A percentile compares a stretch with the other conserved stretches of the same genome.
Evolutionary conservation across 2,329 filamentous ascomycete genomes (phyloP).

Genomic region (Orbilia quercus): DNA sequence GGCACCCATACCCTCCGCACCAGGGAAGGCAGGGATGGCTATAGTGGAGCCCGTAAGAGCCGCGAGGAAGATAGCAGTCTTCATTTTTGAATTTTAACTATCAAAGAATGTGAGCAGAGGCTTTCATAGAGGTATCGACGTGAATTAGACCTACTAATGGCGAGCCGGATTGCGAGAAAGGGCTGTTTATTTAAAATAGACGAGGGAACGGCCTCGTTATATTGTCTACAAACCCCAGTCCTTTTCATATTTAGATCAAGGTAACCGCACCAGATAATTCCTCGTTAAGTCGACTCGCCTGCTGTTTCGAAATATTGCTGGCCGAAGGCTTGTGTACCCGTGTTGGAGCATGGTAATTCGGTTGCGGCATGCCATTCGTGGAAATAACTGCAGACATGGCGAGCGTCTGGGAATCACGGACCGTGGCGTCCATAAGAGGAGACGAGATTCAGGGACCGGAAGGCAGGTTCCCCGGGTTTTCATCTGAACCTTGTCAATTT

Average conservation of each 20-base stretch:
- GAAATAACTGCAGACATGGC: slow-evolving; percentile 19
- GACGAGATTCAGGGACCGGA: slow-evolving; percentile 24
- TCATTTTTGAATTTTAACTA: slow-evolving; percentile 2
- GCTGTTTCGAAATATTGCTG: slow-evolving; percentile 10
- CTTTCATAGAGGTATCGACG: no score
- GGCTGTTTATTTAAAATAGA: slow-evolving; percentile 13
- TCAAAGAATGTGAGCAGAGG: no score
- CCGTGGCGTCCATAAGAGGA: slow-evolving; percentile 32
- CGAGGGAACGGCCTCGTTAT: neutral
- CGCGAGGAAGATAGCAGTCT: slow-evolving; percentile 25
- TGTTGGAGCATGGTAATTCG: slow-evolving; percentile 34
- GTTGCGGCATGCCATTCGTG: slow-evolving; percentile 42
- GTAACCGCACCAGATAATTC: neutral
- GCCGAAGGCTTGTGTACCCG: slow-evolving; percentile 5
- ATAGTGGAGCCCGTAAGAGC: slow-evolving; percentile 50
- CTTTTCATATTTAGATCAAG: slow-evolving; percentile 13
- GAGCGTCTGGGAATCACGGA: slow-evolving; percentile 45
- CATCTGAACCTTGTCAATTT: neutral
- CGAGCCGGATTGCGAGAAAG: neutral
- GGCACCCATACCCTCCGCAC: slow-evolving; percentile 67
- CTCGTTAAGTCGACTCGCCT: neutral
- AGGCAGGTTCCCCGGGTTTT: slow-evolving; percentile 14
- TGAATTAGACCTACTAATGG: neutral
- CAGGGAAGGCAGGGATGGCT: slow-evolving; percentile 65
- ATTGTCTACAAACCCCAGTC: neutral